phyloP scores from a whole-genome alignment of 176 grass and related monocot species.

The Phragmites australis region DNA sequence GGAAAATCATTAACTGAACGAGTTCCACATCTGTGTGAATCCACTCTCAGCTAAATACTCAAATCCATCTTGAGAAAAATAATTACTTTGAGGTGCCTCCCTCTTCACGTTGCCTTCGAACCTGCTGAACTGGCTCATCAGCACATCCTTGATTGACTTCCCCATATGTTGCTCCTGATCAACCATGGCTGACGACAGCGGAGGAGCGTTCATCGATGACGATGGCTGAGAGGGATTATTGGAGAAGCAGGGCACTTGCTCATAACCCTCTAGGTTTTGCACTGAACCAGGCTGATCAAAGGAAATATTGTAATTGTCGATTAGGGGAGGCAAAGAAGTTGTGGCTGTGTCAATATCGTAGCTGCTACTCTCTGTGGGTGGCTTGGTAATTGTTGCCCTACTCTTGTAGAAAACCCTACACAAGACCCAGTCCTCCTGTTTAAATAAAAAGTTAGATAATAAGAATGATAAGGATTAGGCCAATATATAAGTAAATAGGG shows the following conservation, averaged over 20 bases:
- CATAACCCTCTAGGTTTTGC: constrained; percentile 64
- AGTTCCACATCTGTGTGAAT: constrained; percentile 77
- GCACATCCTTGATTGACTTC: constrained; percentile 51
- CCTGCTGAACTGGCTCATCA: constrained; percentile 62
- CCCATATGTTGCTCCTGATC: constrained; percentile 40
- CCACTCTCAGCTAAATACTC: constrained; percentile 70
- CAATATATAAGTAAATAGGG: neutral
- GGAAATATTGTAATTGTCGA: constrained; percentile 72
- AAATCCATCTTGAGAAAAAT: constrained; percentile 59
- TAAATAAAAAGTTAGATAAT: neutral
- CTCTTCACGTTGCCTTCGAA: constrained; percentile 71
- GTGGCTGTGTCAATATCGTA: constrained; percentile 46
- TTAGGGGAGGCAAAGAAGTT: constrained; percentile 69
- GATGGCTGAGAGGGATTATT: constrained; percentile 46
- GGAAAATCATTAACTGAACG: constrained; percentile 43
- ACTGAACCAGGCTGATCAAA: constrained; percentile 52
- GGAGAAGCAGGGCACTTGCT: constrained; percentile 99
- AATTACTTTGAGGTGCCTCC: constrained; percentile 47
- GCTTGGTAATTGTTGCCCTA: constrained; percentile 48
- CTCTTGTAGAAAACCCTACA: constrained; percentile 89
- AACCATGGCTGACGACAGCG: constrained; percentile 2
- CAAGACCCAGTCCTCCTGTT: constrained; percentile 93
- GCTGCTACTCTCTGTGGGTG: constrained; percentile 38
- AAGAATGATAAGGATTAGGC: neutral
- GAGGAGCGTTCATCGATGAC: constrained; percentile 34